These are phyloP conservation scores for Mycena sanguinolenta DNA, from an alignment of 768 basidiomycete species.

Conservation along the genomic window DNA sequence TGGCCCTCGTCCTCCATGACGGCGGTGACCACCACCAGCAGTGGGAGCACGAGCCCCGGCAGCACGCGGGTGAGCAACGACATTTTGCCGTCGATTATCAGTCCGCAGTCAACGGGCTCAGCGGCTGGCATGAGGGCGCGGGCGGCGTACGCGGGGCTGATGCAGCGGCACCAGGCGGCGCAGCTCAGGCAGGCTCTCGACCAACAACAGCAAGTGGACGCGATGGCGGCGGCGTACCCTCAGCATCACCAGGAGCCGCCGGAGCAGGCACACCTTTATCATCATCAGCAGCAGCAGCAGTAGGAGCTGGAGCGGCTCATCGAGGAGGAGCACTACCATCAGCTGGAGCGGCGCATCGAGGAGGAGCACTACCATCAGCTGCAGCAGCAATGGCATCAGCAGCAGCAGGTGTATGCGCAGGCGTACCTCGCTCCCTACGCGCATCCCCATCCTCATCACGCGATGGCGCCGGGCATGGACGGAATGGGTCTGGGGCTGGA, in stretches of 20 bases:
- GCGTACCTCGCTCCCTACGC: constrained; percentile 37
- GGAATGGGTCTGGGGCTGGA: constrained; percentile 13
- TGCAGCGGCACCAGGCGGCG: constrained; percentile 58
- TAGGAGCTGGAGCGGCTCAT: constrained; percentile 43
- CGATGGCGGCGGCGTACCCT: constrained; percentile 49
- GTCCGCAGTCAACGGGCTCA: constrained; percentile 14
- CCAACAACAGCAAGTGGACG: constrained; percentile 42
- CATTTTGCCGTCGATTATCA: constrained; percentile 27
- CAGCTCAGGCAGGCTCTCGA: constrained; percentile 48
- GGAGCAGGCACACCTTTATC: constrained; percentile 43
- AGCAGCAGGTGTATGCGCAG: constrained; percentile 36
- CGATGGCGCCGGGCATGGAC: constrained; percentile 34
- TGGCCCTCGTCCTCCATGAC: constrained; percentile 63
- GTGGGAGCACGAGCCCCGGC: constrained; percentile 36
- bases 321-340: constrained; percentile 47
- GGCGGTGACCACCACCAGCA: too few relatives aligned
- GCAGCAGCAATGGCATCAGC: constrained; percentile 34
- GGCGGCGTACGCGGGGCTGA: constrained; percentile 61
- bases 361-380: too few relatives aligned
- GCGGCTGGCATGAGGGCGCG: constrained; percentile 40
- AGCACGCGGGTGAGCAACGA: constrained; percentile 34
- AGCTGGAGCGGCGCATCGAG: too few relatives aligned
- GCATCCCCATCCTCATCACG: constrained; percentile 32
- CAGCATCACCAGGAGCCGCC: constrained; percentile 50
- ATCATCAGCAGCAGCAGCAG: constrained; percentile 40